phyloP scores from a whole-genome alignment of 257 asterid genomes.

The Nicotiana benthamiana region DNA sequence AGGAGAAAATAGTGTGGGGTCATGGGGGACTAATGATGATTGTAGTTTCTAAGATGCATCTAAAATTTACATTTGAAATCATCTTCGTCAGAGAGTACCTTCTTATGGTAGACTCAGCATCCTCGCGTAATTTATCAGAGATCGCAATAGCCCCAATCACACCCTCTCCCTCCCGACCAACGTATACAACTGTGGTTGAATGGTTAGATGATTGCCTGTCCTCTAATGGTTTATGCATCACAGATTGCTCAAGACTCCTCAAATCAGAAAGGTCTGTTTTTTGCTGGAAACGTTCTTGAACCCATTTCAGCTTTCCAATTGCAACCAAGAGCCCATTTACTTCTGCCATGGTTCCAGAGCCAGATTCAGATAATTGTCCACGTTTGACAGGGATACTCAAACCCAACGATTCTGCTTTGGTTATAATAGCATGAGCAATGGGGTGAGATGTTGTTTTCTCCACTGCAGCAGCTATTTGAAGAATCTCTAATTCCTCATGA shows the following conservation, averaged over 20 bases:
- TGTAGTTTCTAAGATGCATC: background rate
- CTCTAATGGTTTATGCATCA: constrained; percentile 40
- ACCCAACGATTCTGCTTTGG: constrained; percentile 61
- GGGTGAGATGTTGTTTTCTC: constrained; percentile 98
- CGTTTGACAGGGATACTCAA: constrained; percentile 63
- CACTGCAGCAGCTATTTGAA: constrained; percentile 87
- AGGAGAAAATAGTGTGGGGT: background rate
- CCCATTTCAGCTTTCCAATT: constrained; percentile 87
- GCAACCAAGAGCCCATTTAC: constrained; percentile 91
- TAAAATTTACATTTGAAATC: background rate
- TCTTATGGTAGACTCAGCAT: constrained; percentile 65
- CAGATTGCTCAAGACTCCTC: constrained; percentile 58
- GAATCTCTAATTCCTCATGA: constrained; percentile 61
- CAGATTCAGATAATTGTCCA: constrained; percentile 84
- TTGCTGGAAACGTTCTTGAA: constrained; percentile 69
- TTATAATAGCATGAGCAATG: constrained; percentile 75
- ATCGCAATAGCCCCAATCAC: constrained; percentile 83
- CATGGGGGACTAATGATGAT: constrained; percentile 5
- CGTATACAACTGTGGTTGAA: constrained; percentile 79
- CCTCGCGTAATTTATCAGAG: constrained; percentile 69
- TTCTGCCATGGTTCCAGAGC: constrained; percentile 94
- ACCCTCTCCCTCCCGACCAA: constrained; percentile 96
- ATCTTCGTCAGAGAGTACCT: constrained; percentile 31
- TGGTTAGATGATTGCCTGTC: constrained; percentile 53
- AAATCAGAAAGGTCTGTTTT: constrained; percentile 41